Conservation (phyloP, 148 eudicot species). For the Rhododendron kiyosumense region DNA sequence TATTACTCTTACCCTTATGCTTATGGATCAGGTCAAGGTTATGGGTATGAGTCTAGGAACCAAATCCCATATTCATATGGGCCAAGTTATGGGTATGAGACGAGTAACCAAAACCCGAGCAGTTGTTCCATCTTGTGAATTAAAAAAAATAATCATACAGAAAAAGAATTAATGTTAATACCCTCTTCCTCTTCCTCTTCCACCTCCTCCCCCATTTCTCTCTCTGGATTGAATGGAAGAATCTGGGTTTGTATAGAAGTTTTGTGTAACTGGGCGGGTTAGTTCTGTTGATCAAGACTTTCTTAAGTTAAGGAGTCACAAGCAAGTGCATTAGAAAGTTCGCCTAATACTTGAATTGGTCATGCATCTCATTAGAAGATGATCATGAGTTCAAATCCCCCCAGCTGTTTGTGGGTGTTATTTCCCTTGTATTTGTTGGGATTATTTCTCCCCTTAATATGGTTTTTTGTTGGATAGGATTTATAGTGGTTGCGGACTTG, state of each 20-base stretch:
- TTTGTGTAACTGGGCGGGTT: too few relatives aligned
- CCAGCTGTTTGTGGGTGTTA: background rate
- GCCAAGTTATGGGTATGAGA: background rate
- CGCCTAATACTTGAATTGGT: background rate
- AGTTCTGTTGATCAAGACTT: too few relatives aligned
- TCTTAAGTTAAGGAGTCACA: too few relatives aligned
- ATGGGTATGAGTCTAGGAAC: background rate
- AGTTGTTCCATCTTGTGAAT: background rate
- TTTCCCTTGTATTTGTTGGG: background rate
- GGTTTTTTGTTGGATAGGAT: background rate
- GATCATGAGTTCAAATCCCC: background rate
- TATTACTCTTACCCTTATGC: background rate
- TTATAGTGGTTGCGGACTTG: background rate
- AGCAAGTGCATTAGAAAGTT: background rate
- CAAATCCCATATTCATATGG: background rate
- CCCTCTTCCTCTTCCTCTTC: background rate
- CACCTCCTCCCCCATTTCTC: too few relatives aligned
- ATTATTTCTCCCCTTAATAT: background rate
- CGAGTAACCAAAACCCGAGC: background rate
- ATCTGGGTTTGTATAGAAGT: too few relatives aligned
- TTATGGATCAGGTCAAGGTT: background rate
- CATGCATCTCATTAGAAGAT: background rate
- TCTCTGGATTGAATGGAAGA: too few relatives aligned
- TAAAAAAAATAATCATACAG: background rate
- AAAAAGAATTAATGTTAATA: background rate